Evolutionary conservation across 176 grass and related monocot species (phyloP).

Genomic region (Musa schizocarpa): DNA sequence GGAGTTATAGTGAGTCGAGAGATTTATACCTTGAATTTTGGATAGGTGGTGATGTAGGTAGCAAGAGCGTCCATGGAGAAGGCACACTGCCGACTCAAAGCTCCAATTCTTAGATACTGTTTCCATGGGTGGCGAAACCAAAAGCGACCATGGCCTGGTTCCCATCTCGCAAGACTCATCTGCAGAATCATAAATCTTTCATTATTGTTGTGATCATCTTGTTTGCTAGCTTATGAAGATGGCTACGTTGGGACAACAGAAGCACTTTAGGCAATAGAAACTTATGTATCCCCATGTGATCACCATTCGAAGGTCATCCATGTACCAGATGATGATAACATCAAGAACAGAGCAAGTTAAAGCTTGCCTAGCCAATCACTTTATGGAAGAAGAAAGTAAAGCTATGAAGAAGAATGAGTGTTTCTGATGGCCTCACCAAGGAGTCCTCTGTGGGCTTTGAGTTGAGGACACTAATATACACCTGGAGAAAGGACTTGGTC

Average conservation of each 20-base stretch:
- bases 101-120: constrained; percentile 71
- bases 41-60: constrained; percentile 44
- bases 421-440: constrained; percentile 36
- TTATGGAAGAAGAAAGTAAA: neutral
- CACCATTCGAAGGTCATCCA: too few relatives aligned
- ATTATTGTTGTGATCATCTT: too few relatives aligned
- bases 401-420: neutral
- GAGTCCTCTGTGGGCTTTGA: constrained; percentile 72
- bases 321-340: neutral
- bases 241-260: too few relatives aligned
- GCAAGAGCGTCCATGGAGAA: constrained; percentile 69
- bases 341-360: neutral
- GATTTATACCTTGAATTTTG: constrained; percentile 35
- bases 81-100: constrained; percentile 61
- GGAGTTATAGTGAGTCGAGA: neutral
- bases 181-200: constrained; percentile 14
- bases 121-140: constrained; percentile 65
- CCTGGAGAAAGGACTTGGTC: constrained; percentile 54
- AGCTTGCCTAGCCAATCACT: neutral
- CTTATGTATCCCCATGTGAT: too few relatives aligned
- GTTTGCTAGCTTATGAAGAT: too few relatives aligned
- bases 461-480: constrained; percentile 58
- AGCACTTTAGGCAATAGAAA: too few relatives aligned
- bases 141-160: constrained; percentile 72
- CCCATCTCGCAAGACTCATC: constrained; percentile 82